A percentile compares a stretch with the other conserved stretches of the same genome.
Evolutionary conservation across 83 land plant species (phyloP).

Genomic region (Picea abies): DNA sequence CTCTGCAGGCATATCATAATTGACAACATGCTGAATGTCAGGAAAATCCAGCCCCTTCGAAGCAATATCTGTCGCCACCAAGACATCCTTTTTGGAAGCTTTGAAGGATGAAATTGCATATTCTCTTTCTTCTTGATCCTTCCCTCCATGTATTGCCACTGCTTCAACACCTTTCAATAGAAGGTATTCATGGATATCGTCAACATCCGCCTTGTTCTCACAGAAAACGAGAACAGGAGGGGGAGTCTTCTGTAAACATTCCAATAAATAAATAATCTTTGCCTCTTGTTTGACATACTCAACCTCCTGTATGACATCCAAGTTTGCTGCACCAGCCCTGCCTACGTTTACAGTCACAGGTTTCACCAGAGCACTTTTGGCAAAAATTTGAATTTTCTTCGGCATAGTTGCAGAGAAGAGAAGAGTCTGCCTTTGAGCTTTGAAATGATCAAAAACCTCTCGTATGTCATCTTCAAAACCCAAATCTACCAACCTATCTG

Average conservation of each 20-base stretch:
- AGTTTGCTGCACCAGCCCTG: constrained; percentile 97
- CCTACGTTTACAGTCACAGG: constrained; percentile 95
- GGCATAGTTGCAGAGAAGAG: constrained; percentile 98
- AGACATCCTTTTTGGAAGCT: constrained; percentile 87
- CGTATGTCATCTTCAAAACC: constrained; percentile 97
- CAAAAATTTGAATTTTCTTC: constrained; percentile 91
- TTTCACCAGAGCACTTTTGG: constrained; percentile 90
- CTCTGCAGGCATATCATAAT: constrained; percentile 98
- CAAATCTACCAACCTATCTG: constrained; percentile 87
- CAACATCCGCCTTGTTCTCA: constrained; percentile 97
- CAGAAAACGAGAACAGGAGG: constrained; percentile 96
- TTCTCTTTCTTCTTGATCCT: constrained; percentile 97
- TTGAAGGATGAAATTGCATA: constrained; percentile 90
- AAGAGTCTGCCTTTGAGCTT: constrained; percentile 89
- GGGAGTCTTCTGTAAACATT: constrained; percentile 94
- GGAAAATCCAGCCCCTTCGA: constrained; percentile 98
- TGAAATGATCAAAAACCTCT: constrained; percentile 95
- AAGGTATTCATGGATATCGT: constrained; percentile 93
- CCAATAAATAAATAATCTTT: constrained; percentile 87
- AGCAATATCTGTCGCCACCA: constrained; percentile 96
- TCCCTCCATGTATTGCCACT: constrained; percentile 95
- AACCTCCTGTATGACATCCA: constrained; percentile 96
- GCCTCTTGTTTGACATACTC: constrained; percentile 98
- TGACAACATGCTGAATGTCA: constrained; percentile 95
- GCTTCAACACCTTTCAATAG: constrained; percentile 96